A percentile compares a stretch with the other conserved stretches of the same genome.
These are phyloP conservation scores for Pseudocercospora musae DNA, from an alignment of 2,329 filamentous ascomycete species.

Conservation along the genomic window DNA sequence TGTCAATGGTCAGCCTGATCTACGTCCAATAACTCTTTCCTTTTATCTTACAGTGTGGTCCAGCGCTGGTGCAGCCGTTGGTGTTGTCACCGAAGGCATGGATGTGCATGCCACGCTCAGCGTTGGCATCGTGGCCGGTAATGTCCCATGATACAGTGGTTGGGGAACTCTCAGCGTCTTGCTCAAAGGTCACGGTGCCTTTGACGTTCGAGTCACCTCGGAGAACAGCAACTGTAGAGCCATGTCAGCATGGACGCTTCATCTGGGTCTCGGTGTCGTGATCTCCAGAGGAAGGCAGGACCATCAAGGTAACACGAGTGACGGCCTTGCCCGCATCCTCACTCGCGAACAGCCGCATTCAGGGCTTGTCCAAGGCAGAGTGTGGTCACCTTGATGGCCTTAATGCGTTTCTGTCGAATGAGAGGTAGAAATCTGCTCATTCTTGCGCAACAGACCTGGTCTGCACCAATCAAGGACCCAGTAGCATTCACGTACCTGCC, in stretches of 20 bases:
- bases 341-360: conserved; percentile 8
- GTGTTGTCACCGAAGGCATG: conserved; percentile 99
- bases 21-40: neutral
- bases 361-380: neutral
- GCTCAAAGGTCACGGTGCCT: conserved; percentile 93
- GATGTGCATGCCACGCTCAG: conserved; percentile 96
- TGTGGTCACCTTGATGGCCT: conserved; percentile 26
- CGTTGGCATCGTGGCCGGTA: conserved; percentile 86
- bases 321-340: neutral
- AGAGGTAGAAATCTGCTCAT: conserved; percentile 35
- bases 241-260: conserved; percentile 16
- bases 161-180: conserved; percentile 73
- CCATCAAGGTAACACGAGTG: conserved; percentile 10
- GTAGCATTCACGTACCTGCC: conserved; percentile 67
- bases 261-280: neutral
- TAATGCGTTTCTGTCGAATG: conserved; percentile 14
- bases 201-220: conserved; percentile 96
- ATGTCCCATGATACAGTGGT: conserved; percentile 93
- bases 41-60: conserved; percentile 78
- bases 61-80: conserved; percentile 98
- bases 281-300: neutral
- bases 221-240: conserved; percentile 76
- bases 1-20: conserved; percentile 39
- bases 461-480: conserved; percentile 11
- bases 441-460: conserved; percentile 39